Evolutionary conservation across 768 basidiomycete genomes (phyloP), one percentile per base, ranked within the genome.

Genomic region (Tylopilus cervinicoccineus): DNA sequence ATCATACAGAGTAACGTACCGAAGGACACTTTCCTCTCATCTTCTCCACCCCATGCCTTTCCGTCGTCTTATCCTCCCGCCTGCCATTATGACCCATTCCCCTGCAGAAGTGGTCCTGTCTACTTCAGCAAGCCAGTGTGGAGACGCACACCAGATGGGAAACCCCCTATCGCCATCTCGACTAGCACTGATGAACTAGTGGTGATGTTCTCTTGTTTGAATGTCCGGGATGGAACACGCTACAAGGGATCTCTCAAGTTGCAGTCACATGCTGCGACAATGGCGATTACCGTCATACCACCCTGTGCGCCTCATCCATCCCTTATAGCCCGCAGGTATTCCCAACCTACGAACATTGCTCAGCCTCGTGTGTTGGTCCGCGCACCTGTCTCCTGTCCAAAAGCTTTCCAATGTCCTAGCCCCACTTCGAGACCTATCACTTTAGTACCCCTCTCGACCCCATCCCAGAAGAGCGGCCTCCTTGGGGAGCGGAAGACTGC

Each of bases 251-350:
- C 38, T 29, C 17, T 12, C 6, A 20, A 24, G 19, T 5, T 28
- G 14, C 38, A 23, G n/a, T 50, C 52, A 0, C 20, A 44, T n/a
- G 50, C 59, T 17, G 59, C 59, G 3, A 58, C 50, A 5, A 36
- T 22, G 13, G 56, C 59, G 1, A 50, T 60, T 7, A 60, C 60
- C 23, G 44, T 58, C 14, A 28, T 44, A 46, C 56, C 48, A n/a
- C n/a, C n/a, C n/a, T 26, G 29, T 23, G 59, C 59, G 17, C 59
- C 59, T 17, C 59, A 60, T 22, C 53, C 59, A 5, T 51, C 56
- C 1, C 5, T 47, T 11, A 22, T 60, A 13, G 22, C 36, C 2
- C 1, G n/a, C 45, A 19, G 20, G 19, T 43, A 48, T 17, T 16
- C 0, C 31, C 47, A 22, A 16, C 22, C 47, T 6, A 28, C 11